phyloP scores from a whole-genome alignment of 2,329 filamentous ascomycete species.

The Fusarium bactridioides region DNA sequence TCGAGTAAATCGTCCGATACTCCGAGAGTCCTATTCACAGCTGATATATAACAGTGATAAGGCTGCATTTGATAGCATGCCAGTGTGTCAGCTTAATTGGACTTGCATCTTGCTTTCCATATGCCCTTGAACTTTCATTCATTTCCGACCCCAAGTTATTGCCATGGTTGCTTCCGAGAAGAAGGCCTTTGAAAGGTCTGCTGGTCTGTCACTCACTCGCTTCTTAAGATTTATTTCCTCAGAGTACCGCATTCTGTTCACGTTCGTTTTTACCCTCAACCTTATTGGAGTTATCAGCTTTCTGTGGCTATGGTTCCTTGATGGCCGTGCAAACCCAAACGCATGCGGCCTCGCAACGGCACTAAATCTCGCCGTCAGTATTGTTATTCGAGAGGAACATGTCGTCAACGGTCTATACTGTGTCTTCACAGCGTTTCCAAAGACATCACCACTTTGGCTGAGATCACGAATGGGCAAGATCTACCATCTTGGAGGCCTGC shows the following conservation, averaged over 20 bases:
- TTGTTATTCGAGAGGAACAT: constrained; percentile 58
- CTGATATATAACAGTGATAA: constrained; percentile 13
- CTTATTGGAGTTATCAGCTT: constrained; percentile 30
- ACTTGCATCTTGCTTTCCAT: not conserved
- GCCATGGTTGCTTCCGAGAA: constrained; percentile 3
- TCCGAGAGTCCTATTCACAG: not conserved
- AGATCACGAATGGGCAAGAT: constrained; percentile 52
- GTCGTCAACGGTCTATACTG: constrained; percentile 56
- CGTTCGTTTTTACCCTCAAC: constrained; percentile 56
- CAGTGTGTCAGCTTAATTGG: not conserved
- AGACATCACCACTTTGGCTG: constrained; percentile 52
- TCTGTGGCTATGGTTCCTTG: constrained; percentile 32
- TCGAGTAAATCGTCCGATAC: not conserved
- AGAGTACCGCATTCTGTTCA: constrained; percentile 59
- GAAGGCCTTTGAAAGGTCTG: not conserved
- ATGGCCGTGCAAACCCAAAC: constrained; percentile 41
- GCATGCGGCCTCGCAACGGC: constrained; percentile 49
- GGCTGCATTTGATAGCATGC: not conserved
- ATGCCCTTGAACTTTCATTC: constrained; percentile 1
- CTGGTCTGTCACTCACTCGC: constrained; percentile 28
- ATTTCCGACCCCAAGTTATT: not conserved
- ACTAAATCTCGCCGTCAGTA: constrained; percentile 53
- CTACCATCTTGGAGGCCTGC: constrained; percentile 54
- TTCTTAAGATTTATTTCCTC: constrained; percentile 33
- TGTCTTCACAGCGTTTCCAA: constrained; percentile 48